Base-by-base conservation (phyloP, 208 protist species). In the Acanthamoeba triangularis region DNA sequence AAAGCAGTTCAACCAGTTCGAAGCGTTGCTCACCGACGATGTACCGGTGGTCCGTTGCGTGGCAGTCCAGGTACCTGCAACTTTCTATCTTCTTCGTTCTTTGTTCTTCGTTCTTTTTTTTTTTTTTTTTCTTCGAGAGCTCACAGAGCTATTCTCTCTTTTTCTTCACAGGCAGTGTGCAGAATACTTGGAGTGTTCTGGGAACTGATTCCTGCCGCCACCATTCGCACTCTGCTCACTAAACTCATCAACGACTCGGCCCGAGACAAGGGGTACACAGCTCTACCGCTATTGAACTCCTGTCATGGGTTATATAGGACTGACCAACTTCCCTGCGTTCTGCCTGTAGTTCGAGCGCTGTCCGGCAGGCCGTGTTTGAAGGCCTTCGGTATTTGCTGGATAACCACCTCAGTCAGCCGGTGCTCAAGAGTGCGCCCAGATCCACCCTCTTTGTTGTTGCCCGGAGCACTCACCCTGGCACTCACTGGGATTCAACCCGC, bases 191-290 rank as follows among this genome's bases (percentile, higher is more conserved):
- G 44, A 7, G 61, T 95, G 10, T 98, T 96, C 80, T 98, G 97
- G 96, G 98, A 98, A 49, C 63, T 98, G 1, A 96, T 98, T 23
- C 98, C 98, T 25, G 35, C 76, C 0, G 6, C 35, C 1, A 96
- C 82, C 7, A 93, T 87, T 20, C 28, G 49, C 47, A 18, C 44
- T 6, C 67, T 98, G 28, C 37, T 98, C 1, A 54, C 23, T 0
- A 96, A 95, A 25, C 52, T 98, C 10, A 78, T 95, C 14, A 44
- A 76, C 16, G 82, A 97, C 2, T 33, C 97, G 2, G 96, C 96
- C 6, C 28, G 61, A 7, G 96, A 97, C 65, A 95, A 82, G 25
- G 84, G 88, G 93, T 95, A 88, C 37, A 28, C 47, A 7, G 56
- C 56, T n/a, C 35, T n/a, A 14, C 23, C 33, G 37, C 11, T 80